Conservation (phyloP, 108 stramenopile species). For the Nitzschia inconspicua region DNA sequence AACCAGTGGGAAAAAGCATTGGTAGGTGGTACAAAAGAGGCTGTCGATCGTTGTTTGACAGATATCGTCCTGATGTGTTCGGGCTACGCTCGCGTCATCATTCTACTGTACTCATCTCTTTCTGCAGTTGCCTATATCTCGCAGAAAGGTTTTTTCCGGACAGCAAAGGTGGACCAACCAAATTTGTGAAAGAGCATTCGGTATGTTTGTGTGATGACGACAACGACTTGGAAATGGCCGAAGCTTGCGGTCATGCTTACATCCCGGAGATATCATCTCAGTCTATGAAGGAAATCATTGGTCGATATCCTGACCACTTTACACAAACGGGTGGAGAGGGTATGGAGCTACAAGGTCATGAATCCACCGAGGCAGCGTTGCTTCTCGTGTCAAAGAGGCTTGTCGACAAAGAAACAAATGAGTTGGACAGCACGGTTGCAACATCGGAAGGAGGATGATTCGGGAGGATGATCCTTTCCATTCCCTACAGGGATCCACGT, state of each 20-base stretch:
- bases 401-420: no score
- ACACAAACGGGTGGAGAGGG: no score
- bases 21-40: constrained; percentile 21
- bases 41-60: neutral
- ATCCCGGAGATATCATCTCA: constrained; percentile 59
- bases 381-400: no score
- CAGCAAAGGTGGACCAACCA: neutral
- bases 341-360: no score
- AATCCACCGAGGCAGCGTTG: no score
- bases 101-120: neutral
- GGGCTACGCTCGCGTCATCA: neutral
- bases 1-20: constrained; percentile 70
- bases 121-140: constrained; percentile 51
- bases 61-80: neutral
- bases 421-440: no score
- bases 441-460: no score
- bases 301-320: constrained; percentile 23
- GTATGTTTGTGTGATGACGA: constrained; percentile 86
- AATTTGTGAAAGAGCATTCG: constrained; percentile 28
- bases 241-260: constrained; percentile 63
- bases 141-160: constrained; percentile 33
- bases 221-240: constrained; percentile 86
- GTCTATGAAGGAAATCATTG: constrained; percentile 31
- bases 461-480: no score
- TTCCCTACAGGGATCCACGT: no score